phyloP scores from a whole-genome alignment of 2,329 filamentous ascomycete species.

The Chrysosporium keratinophilum region DNA sequence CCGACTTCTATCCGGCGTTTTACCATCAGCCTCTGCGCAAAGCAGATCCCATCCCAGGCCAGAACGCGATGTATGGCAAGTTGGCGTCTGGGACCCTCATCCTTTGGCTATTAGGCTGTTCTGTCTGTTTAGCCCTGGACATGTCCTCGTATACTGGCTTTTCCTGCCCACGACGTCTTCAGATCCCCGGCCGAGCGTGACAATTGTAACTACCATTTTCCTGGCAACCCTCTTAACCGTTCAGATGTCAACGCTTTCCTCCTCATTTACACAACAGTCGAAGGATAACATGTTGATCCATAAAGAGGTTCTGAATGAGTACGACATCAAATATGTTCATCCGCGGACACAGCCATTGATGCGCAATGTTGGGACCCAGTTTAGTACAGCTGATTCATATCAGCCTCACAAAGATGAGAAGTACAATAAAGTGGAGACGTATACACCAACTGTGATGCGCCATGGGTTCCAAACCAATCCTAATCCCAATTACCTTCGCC shows the following conservation, averaged over 20 bases:
- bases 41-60: constrained; percentile 67
- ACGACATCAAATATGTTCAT: constrained; percentile 91
- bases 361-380: constrained; percentile 68
- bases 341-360: constrained; percentile 75
- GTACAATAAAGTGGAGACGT: constrained; percentile 49
- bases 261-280: constrained; percentile 67
- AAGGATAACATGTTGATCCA: constrained; percentile 79
- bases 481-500: constrained; percentile 67
- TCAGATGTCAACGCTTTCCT: constrained; percentile 64
- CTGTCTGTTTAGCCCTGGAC: constrained; percentile 84
- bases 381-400: constrained; percentile 39
- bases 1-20: constrained; percentile 57
- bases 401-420: constrained; percentile 35
- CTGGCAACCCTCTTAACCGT: constrained; percentile 63
- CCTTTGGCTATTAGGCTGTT: constrained; percentile 73
- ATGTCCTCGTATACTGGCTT: constrained; percentile 81
- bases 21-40: constrained; percentile 62
- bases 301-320: constrained; percentile 86
- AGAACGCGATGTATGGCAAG: constrained; percentile 82
- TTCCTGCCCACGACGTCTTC: constrained; percentile 68
- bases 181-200: constrained; percentile 74
- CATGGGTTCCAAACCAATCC: constrained; percentile 70
- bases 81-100: constrained; percentile 86
- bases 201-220: constrained; percentile 70
- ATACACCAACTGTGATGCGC: constrained; percentile 53